Conservation (phyloP, 1,284 basidiomycete genomes). For the Cryptococcus jaspeensis region DNA sequence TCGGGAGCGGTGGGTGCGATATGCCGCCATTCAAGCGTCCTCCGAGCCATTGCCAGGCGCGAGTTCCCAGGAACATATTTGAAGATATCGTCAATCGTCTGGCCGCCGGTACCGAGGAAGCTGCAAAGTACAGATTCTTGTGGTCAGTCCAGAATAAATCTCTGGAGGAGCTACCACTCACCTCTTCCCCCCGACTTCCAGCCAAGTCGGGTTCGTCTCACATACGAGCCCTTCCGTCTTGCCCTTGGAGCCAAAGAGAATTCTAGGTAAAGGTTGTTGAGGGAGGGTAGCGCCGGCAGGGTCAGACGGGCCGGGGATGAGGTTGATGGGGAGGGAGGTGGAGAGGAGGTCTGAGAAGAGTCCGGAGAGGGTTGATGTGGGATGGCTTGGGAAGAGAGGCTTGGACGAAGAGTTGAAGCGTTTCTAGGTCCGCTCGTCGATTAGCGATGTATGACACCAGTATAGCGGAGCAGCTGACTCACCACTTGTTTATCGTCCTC, state of each 20-base stretch:
- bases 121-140: conserved; percentile 47
- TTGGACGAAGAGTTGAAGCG: conserved; percentile 47
- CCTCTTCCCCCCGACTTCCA: conserved; percentile 58
- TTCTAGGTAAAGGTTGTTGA: conserved; percentile 87
- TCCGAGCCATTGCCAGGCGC: conserved; percentile 70
- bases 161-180: conserved; percentile 21
- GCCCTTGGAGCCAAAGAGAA: conserved; percentile 72
- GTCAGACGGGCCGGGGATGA: conserved; percentile 82
- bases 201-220: conserved; percentile 88
- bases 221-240: conserved; percentile 66
- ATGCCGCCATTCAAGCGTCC: conserved; percentile 89
- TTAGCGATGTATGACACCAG: not conserved
- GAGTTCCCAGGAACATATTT: conserved; percentile 64
- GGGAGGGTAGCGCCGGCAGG: conserved; percentile 86
- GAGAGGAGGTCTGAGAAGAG: conserved; percentile 69
- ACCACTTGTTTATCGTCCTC: conserved; percentile 59
- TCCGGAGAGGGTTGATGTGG: conserved; percentile 66
- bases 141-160: not conserved
- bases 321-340: conserved; percentile 70
- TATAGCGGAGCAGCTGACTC: conserved; percentile 40
- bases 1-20: conserved; percentile 97
- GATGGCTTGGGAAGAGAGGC: conserved; percentile 66
- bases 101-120: conserved; percentile 81
- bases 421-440: conserved; percentile 38
- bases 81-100: conserved; percentile 91